Evolutionary conservation across 176 grass and related monocot genomes (phyloP).

Genomic region (Musa troglodytarum): DNA sequence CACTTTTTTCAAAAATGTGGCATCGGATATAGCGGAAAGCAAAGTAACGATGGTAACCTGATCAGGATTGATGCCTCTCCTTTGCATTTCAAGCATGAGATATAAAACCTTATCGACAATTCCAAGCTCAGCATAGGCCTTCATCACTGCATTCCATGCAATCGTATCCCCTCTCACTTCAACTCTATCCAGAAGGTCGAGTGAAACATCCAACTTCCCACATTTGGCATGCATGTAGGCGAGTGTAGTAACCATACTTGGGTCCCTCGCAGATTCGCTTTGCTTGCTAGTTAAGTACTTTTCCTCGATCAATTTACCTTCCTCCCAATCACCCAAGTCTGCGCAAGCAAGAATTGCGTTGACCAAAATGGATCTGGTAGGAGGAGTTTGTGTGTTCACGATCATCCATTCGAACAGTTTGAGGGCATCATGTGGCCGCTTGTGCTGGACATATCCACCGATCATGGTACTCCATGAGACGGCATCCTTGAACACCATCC

Average conservation of each 20-base stretch:
- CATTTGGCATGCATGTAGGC: conserved; percentile 74
- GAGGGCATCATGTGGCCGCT: conserved; percentile 24
- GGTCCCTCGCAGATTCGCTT: conserved; percentile 33
- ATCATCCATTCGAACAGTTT: conserved; percentile 43
- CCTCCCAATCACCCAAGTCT: conserved; percentile 43
- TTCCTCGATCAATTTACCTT: conserved; percentile 54
- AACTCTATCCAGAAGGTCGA: conserved; percentile 33
- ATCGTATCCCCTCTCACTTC: conserved; percentile 42
- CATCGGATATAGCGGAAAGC: conserved; percentile 39
- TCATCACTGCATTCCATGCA: conserved; percentile 67
- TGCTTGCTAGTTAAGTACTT: conserved; percentile 25
- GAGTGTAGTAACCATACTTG: conserved; percentile 39
- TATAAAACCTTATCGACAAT: conserved; percentile 30
- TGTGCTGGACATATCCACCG: conserved; percentile 42
- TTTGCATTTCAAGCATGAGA: conserved; percentile 52
- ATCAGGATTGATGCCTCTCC: conserved; percentile 33
- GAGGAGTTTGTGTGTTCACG: conserved; percentile 2
- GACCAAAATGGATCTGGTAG: conserved; percentile 49
- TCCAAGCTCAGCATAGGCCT: conserved; percentile 53
- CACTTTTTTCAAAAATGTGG: conserved; percentile 48
- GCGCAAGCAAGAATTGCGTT: conserved; percentile 50
- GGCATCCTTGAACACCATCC: conserved; percentile 50
- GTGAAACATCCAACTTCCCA: conserved; percentile 34
- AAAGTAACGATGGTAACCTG: conserved; percentile 47
- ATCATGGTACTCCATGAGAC: conserved; percentile 63